Evolutionary conservation across 441 rosid species (phyloP).

Genomic region (Isatis lusitanica): DNA sequence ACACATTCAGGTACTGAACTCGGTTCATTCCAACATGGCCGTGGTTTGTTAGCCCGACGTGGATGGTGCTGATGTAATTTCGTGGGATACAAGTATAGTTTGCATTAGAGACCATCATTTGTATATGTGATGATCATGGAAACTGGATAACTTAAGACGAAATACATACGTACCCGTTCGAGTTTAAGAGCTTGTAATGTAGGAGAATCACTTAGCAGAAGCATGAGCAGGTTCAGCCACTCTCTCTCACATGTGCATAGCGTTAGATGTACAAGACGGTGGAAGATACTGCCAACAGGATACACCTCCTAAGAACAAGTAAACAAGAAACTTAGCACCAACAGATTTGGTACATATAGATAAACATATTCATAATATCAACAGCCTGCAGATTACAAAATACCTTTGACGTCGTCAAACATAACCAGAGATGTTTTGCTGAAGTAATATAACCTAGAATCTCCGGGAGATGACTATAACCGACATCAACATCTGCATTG

Average conservation of each 20-base stretch:
- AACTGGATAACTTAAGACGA: neutral
- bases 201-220: neutral
- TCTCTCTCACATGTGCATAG: neutral
- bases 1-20: constrained; percentile 5
- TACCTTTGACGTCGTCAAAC: neutral
- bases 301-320: no score
- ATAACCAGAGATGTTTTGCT: neutral
- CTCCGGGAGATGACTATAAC: neutral
- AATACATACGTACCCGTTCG: neutral
- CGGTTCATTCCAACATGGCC: constrained; percentile 8
- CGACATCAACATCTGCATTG: neutral
- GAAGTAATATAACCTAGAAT: neutral
- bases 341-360: no score
- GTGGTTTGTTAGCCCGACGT: neutral
- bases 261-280: neutral
- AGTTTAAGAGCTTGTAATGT: neutral
- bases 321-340: no score
- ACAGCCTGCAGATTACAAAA: neutral
- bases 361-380: no score
- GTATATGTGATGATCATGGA: neutral
- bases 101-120: neutral
- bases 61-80: neutral
- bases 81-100: neutral
- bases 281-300: neutral
- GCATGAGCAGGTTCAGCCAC: neutral